Percentiles rank a stretch among this genome's conserved stretches.
Evolutionary conservation across 495 filamentous ascomycete genomes (phyloP).

Genomic region (Aspergillus leporis): DNA sequence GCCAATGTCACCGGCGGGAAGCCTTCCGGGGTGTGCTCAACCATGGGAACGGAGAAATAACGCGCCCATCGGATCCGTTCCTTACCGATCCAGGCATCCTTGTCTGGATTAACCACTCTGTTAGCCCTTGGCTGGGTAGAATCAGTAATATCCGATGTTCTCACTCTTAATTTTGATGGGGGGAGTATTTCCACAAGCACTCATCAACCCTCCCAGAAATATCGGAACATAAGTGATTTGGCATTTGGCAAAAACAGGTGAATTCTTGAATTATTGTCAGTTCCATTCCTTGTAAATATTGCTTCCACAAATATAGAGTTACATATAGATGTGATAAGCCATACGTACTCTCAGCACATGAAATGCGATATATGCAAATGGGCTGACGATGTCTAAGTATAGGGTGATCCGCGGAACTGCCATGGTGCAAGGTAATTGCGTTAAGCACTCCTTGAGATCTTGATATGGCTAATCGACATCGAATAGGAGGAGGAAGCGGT

Average conservation of each 20-base stretch:
- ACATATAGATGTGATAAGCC: neutral
- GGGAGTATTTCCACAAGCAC: conserved; percentile 60
- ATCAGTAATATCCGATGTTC: conserved; percentile 7
- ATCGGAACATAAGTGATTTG: conserved; percentile 67
- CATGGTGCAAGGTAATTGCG: conserved; percentile 30
- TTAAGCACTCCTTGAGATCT: no score
- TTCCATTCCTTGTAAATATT: no score
- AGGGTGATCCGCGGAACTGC: conserved; percentile 60
- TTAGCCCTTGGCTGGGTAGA: neutral
- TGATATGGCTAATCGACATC: no score
- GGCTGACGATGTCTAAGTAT: conserved; percentile 69
- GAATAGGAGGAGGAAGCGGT: no score
- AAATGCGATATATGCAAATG: conserved; percentile 70
- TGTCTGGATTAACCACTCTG: conserved; percentile 49
- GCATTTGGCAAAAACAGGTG: conserved; percentile 58
- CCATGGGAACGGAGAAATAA: conserved; percentile 62
- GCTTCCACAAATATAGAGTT: no score
- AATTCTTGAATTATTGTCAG: conserved; percentile 46
- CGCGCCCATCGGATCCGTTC: conserved; percentile 65
- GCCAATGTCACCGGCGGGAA: conserved; percentile 61
- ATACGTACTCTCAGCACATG: conserved; percentile 57
- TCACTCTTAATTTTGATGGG: conserved; percentile 70
- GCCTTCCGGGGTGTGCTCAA: conserved; percentile 44
- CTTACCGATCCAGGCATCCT: conserved; percentile 60
- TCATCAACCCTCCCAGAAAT: conserved; percentile 70